These are phyloP conservation scores for Lachancea nothofagi DNA, from an alignment of 805 yeast genomes.

Conservation along the genomic window DNA sequence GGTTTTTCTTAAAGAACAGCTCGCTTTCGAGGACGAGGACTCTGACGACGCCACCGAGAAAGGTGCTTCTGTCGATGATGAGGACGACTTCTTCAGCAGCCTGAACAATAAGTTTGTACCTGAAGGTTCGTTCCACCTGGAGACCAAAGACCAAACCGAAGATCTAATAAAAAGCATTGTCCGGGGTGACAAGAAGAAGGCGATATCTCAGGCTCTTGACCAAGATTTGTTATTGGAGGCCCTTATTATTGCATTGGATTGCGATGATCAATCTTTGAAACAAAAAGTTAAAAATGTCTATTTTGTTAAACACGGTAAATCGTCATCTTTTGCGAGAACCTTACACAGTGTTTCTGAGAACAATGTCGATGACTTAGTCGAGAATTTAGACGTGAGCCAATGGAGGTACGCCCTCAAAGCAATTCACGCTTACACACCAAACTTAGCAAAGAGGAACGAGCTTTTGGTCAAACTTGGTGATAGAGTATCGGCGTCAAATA, in stretches of 20 bases:
- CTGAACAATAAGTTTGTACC: conserved; percentile 41
- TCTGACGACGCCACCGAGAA: conserved; percentile 13
- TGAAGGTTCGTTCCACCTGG: conserved; percentile 47
- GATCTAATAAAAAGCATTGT: conserved; percentile 47
- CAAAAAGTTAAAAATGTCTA: conserved; percentile 66
- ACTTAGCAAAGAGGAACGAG: conserved; percentile 44
- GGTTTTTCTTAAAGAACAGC: conserved; percentile 43
- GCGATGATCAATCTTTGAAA: conserved; percentile 50
- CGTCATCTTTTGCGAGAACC: conserved; percentile 60
- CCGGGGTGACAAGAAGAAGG: conserved; percentile 55
- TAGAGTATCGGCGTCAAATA: conserved; percentile 50
- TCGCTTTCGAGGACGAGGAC: conserved; percentile 33
- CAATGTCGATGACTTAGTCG: conserved; percentile 62
- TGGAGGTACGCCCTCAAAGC: conserved; percentile 83
- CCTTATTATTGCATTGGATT: conserved; percentile 68
- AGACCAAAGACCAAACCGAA: conserved; percentile 36
- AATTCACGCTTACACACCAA: conserved; percentile 48
- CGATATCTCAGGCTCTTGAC: conserved; percentile 61
- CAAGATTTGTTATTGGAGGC: conserved; percentile 71
- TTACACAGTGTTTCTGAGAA: conserved; percentile 57
- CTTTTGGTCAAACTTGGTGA: conserved; percentile 71
- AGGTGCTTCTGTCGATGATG: conserved; percentile 22
- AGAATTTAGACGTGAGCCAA: conserved; percentile 65
- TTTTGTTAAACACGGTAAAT: conserved; percentile 49
- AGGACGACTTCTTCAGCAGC: conserved; percentile 36